Percentiles rank a stretch among this genome's conserved stretches.
These are phyloP conservation scores for Xylariaceae sp. DNA, from an alignment of 2,329 filamentous ascomycete genomes.

Conservation along the genomic window DNA sequence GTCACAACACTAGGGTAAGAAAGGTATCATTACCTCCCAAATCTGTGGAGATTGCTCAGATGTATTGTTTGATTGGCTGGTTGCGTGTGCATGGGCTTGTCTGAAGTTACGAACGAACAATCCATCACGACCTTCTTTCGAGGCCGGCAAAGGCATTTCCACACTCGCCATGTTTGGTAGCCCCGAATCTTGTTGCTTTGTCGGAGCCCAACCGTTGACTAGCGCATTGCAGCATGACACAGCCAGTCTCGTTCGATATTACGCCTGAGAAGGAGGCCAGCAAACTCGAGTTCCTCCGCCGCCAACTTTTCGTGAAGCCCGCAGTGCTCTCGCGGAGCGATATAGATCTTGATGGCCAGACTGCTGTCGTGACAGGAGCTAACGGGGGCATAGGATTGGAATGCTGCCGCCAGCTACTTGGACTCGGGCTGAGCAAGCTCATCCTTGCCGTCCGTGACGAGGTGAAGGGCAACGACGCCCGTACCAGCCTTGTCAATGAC, in stretches of 20 bases:
- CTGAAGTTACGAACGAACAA: too few relatives aligned
- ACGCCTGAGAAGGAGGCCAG: slow-evolving; percentile 13
- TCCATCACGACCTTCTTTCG: too few relatives aligned
- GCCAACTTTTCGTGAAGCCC: slow-evolving; percentile 7
- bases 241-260: slow-evolving; percentile 4
- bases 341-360: slow-evolving; percentile 1
- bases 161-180: too few relatives aligned
- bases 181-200: too few relatives aligned
- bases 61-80: too few relatives aligned
- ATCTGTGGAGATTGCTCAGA: too few relatives aligned
- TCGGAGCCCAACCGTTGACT: too few relatives aligned
- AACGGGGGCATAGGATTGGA: slow-evolving; percentile 35
- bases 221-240: too few relatives aligned
- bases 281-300: slow-evolving; percentile 2
- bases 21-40: too few relatives aligned
- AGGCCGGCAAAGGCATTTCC: too few relatives aligned
- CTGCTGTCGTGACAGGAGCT: slow-evolving; percentile 32
- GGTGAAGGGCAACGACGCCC: slow-evolving; percentile 23
- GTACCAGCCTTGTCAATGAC: background rate
- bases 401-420: slow-evolving; percentile 31
- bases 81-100: too few relatives aligned
- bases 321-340: background rate
- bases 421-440: slow-evolving; percentile 28
- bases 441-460: slow-evolving; percentile 34
- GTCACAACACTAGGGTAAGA: too few relatives aligned